phyloP scores from a whole-genome alignment of 129 eudicot species.

The Arctium minus region DNA sequence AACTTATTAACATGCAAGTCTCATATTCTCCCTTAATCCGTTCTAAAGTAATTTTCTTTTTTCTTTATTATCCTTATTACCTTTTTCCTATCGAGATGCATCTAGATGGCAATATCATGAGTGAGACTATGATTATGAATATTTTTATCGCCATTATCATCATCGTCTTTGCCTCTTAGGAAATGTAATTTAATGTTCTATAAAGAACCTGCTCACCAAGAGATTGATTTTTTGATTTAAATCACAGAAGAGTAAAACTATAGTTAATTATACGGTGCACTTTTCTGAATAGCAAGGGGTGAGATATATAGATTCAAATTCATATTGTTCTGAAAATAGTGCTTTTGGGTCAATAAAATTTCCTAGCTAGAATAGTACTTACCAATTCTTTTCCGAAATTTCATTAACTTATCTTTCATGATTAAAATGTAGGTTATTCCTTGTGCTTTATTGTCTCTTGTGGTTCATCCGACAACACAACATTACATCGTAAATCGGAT shows the following conservation, averaged over 20 bases:
- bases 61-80: background rate
- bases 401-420: background rate
- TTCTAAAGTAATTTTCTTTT: background rate
- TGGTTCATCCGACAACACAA: slow-evolving; percentile 45
- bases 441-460: slow-evolving; percentile 40
- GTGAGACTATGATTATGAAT: background rate
- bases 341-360: background rate
- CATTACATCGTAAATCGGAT: slow-evolving; percentile 40
- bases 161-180: background rate
- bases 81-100: background rate
- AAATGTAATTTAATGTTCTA: background rate
- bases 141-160: background rate
- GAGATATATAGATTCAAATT: background rate
- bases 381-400: background rate
- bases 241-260: background rate
- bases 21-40: background rate
- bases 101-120: background rate
- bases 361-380: background rate
- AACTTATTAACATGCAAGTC: background rate
- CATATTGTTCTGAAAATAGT: background rate
- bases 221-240: background rate
- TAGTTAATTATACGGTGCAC: background rate
- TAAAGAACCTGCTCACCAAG: background rate
- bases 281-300: background rate
- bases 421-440: slow-evolving; percentile 40